Evolutionary conservation across 2,329 filamentous ascomycete genomes (phyloP), one percentile per base, ranked within the genome.

Genomic region (Trichoderma brevicompactum): DNA sequence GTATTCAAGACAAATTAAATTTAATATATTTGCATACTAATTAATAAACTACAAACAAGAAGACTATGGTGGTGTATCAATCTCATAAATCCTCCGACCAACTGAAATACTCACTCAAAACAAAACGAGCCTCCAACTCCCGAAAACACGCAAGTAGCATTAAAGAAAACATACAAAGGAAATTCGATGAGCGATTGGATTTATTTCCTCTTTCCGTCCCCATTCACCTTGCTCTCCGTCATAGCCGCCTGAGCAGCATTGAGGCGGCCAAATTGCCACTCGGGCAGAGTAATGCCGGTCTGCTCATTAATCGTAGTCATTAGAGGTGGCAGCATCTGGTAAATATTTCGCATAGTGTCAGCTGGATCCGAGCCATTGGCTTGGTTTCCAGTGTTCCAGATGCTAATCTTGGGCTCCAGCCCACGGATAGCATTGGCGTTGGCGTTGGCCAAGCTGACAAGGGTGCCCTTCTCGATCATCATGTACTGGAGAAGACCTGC

Each of bases 251-350:
- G 71, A 5, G 71, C 74, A 7, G 77, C 78, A 15, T 76, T 76
- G 64, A 81, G 68, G 64, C 73, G 75, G 0, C 86, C 86, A 73
- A 88, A 88, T 74, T 88, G 85, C 92, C 92, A 96, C 72, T 85
- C 86, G 1, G 92, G 92, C 7, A 94, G 87, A 1, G 85, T 83
- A 72, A 96, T 93, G 0, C 92, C 92, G 0, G 92, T 96, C 81
- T 96, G 92, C 67, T 96, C 92, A 71, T 95, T 89, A 72, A 96
- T 94, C 0, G 92, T 96, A 9, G 85, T 88, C 79, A 96, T 88
- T 19, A 96, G 82, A 5, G 92, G 92, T 41, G 92, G 92, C 67
- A 96, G 80, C 75, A 88, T 90, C 81, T 95, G 92, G 79, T 95
- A 94, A 43, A 96, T 84, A 70, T 94, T 94, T 69, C 91, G 83